phyloP scores from a whole-genome alignment of 306 rosid genomes.

The Prunus salicina region DNA sequence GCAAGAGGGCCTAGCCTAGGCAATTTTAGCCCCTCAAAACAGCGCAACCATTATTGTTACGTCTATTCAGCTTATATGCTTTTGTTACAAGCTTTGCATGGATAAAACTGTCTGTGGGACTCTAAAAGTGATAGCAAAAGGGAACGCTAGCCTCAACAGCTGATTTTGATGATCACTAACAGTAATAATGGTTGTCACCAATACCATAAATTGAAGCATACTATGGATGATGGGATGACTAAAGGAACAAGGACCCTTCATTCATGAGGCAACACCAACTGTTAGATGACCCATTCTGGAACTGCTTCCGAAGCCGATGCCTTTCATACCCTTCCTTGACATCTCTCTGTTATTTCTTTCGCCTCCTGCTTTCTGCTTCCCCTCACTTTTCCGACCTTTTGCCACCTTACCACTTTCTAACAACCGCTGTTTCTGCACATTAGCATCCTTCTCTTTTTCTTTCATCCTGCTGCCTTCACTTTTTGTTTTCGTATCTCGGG shows the following conservation, averaged over 20 bases:
- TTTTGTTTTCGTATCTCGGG: constrained; percentile 15
- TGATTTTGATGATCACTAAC: no score
- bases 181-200: no score
- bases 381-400: constrained; percentile 23
- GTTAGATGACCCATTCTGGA: constrained; percentile 41
- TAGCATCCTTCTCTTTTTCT: constrained; percentile 28
- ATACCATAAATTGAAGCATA: no score
- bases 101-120: not conserved
- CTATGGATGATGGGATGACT: not conserved
- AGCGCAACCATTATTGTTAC: constrained; percentile 5
- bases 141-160: no score
- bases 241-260: not conserved
- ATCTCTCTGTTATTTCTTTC: constrained; percentile 29
- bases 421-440: constrained; percentile 20
- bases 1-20: not conserved
- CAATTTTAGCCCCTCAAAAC: constrained; percentile 9
- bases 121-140: not conserved
- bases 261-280: constrained; percentile 56
- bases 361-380: constrained; percentile 31
- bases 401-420: constrained; percentile 29
- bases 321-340: constrained; percentile 24
- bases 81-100: not conserved
- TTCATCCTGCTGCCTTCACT: constrained; percentile 22
- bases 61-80: constrained; percentile 1
- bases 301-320: constrained; percentile 33